Evolutionary conservation across 2,329 filamentous ascomycete genomes (phyloP), one percentile per base, ranked within the genome.

Genomic region (Curvularia hawaiiensis): DNA sequence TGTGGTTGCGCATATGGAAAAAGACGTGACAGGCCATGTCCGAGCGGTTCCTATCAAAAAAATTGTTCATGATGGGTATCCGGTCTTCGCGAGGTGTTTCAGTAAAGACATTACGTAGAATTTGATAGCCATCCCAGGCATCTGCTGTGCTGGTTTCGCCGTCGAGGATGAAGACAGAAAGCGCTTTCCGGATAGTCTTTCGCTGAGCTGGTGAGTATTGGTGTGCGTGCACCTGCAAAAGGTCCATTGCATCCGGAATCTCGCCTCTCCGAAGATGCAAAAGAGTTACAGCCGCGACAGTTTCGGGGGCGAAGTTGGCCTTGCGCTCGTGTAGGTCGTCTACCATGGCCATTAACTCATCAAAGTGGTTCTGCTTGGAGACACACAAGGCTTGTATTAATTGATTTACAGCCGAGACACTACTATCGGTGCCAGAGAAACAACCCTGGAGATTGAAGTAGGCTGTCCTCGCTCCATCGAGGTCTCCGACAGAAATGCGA

Each of bases 1-100:
- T 82, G 62, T 92, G 88, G 50, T 89, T 84, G n/a, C 92, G 90
- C 93, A 98, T 98, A 73, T 97, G 91, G 14, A 90, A 90, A 76
- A 99, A 97, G 33, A 96, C 87, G 60, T 92, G 84, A 46, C 87
- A 87, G 3, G 91, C 93, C 84, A 97, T 92, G 69, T 98, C 93
- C 12, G 91, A 83, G 11, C 92, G 87, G 28, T 85, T 83, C 39
- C 92, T 88, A 8, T 83, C 79, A 71, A 96, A 96, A 77, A 98
- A 97, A 22, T 84, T 82, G 22, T 88, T 83, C 90, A 99, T 96
- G 44, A 97, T 81, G 26, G 82, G 77, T 14, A 88, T 86, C 10
- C 94, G 89, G 49, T 85, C 81, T 2, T 82, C 79, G 6, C 86
- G 81, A n/a, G 85, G 81, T 0, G 88, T 88, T 76, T 82, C 90